Evolutionary conservation across 306 rosid genomes (phyloP), one percentile per base, ranked within the genome.

Genomic region (Heteromeles arbutifolia): DNA sequence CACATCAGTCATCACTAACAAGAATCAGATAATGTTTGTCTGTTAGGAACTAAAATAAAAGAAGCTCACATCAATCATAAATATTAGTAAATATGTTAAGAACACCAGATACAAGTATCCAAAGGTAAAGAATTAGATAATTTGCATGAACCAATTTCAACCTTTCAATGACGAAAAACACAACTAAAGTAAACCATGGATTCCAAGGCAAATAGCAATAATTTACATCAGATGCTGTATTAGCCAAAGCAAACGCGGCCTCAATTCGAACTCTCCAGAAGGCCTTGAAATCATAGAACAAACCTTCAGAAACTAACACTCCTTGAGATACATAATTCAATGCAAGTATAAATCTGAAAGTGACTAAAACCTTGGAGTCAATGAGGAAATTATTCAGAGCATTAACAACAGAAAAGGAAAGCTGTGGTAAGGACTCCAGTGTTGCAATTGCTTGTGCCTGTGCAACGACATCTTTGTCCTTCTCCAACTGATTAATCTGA

Each of bases 401-500:
- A 78, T 88, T 92, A 69, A 95, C 90, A 80, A 86, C 86, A 72
- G 97, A 87, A 92, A 92, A 95, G 32, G 98, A 83, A 66, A 88
- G 85, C 84, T 92, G 92, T 11, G 96, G 91, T 31, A 91, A 82
- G 68, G 96, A 83, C 87, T 90, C 92, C 37, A 95, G 82, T 64
- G 87, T 90, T 69, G 91, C 86, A 76, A 92, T 92, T 68, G 97
- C 97, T 83, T 95, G 99, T 6, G 92, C 92, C 86, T 95, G 97
- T 77, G 99, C 97, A 80, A 90, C 79, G 81, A 95, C 99, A 86
- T 95, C 97, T 83, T 85, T 92, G 82, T 95, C 99, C 88, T 92
- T 95, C 92, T 92, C 99, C 75, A 95, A 84, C 83, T 92, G 99
- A 81, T 95, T 95, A 70, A 95, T 90, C 99, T 95, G 93, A 85